Evolutionary conservation across 495 filamentous ascomycete species (phyloP), one percentile per base, ranked within the genome.

Genomic region (Tuber borchii): DNA sequence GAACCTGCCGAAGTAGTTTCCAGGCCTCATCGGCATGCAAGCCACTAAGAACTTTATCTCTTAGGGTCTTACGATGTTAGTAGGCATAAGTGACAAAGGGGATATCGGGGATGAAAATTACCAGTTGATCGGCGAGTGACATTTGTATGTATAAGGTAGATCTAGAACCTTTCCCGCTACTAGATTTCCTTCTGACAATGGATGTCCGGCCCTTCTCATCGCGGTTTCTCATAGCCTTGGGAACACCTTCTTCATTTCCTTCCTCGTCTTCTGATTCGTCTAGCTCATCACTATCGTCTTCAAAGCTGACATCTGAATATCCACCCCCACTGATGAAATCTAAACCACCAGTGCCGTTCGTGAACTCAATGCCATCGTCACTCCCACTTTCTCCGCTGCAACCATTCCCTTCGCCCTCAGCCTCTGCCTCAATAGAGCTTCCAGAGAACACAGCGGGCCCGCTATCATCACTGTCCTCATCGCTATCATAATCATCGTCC

Each of bases 121-220:
- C 91, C 82, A 93, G 90, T 80, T 92, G 94, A 83, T 97, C 95
- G 82, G 96, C 98, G 82, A 97, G 97, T 80, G 98, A 95, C 95
- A 99, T 99, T 77, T 93, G 91, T 76, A 95, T 95, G 82, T 94
- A 95, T 0, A 95, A 87, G 1, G 89, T 89, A 65, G 56, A 65
- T 34, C 56, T 65, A 14, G 56, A 65, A 14, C 56, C 34, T 17
- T 65, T 31, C 31, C 14, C 56, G 6, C 31, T 65, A 17, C 14
- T 34, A 65, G 26, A 65, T 34, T 19, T 65, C 56, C 51, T 61
- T 31, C 56, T 65, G 14, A 34, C 10, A 12, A 88, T 89, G 70
- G 86, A 86, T 5, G 48, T 70, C 71, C 77, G 78, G 43, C 75
- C 79, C 34, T 70, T 75, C 71, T 76, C 80, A 46, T 72, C 51